Percentiles rank a stretch among this genome's conserved stretches.
Conservation (phyloP, 495 filamentous ascomycete species). For the Podospora anserina region DNA sequence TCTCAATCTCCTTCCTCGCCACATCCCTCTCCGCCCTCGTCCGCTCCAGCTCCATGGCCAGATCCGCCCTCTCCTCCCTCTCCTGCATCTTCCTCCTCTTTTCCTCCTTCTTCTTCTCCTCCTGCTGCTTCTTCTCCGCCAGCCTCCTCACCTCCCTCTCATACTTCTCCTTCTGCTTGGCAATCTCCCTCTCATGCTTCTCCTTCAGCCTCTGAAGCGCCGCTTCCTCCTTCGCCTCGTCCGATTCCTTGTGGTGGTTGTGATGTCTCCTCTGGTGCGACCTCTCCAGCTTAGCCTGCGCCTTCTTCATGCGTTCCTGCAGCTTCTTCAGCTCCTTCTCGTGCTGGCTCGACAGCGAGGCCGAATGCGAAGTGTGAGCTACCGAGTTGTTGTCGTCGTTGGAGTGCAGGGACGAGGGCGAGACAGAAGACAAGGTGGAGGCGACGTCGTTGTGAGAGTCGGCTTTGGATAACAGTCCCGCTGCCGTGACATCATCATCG, state of each 20-base stretch:
- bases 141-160: constrained; percentile 60
- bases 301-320: constrained; percentile 62
- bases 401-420: constrained; percentile 15
- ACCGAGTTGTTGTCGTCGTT: not conserved
- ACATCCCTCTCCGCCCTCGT: constrained; percentile 54
- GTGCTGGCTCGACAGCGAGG: constrained; percentile 40
- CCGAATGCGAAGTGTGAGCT: constrained; percentile 2
- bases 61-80: constrained; percentile 51
- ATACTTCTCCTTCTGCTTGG: constrained; percentile 64
- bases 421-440: constrained; percentile 30
- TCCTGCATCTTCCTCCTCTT: constrained; percentile 48
- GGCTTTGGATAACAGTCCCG: too few relatives aligned
- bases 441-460: not conserved
- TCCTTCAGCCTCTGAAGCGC: constrained; percentile 54
- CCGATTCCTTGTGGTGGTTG: constrained; percentile 24
- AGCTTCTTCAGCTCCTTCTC: constrained; percentile 76
- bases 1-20: constrained; percentile 58
- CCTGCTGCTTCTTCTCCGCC: constrained; percentile 57
- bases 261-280: constrained; percentile 45
- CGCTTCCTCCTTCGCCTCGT: constrained; percentile 41
- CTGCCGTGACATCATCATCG: constrained; percentile 22
- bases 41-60: constrained; percentile 49
- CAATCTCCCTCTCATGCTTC: constrained; percentile 56
- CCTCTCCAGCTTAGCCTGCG: constrained; percentile 64
- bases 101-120: constrained; percentile 61